Conservation (phyloP, 306 rosid genomes). For the Senna siamea region DNA sequence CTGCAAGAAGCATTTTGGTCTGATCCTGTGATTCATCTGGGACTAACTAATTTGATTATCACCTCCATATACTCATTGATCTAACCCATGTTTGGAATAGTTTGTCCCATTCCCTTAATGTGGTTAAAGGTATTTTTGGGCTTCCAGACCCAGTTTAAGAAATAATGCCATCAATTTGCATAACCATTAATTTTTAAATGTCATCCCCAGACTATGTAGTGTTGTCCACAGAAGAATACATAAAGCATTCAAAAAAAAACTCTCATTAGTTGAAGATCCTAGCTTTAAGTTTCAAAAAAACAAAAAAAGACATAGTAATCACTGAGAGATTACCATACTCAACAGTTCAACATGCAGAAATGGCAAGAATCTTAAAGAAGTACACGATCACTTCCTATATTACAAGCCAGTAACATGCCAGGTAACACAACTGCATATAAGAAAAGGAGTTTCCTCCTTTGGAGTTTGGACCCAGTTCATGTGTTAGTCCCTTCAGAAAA, state of each 20-base stretch:
- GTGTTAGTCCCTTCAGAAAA: conserved; percentile 6
- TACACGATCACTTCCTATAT: background rate
- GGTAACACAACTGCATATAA: background rate
- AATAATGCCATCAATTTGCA: too few relatives aligned
- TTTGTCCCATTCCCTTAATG: background rate
- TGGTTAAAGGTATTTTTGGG: background rate
- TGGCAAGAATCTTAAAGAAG: background rate
- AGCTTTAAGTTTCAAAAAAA: background rate
- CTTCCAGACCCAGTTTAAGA: too few relatives aligned
- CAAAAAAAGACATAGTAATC: background rate
- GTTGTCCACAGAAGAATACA: background rate
- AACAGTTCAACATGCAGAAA: conserved; percentile 3
- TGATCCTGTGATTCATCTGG: background rate
- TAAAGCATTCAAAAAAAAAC: background rate
- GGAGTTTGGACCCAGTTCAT: conserved; percentile 6
- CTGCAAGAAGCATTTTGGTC: background rate
- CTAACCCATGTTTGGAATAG: background rate
- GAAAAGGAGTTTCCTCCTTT: conserved; percentile 6
- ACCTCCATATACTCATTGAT: background rate
- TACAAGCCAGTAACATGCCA: background rate
- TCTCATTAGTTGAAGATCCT: background rate
- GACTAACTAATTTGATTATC: background rate
- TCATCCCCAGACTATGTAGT: background rate
- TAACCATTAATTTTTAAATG: too few relatives aligned
- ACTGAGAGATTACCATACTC: background rate